A percentile compares a stretch with the other conserved stretches of the same genome.
phyloP scores from a whole-genome alignment of 192 early-diverging fungal genomes.

The Chytriomyces sp. region DNA sequence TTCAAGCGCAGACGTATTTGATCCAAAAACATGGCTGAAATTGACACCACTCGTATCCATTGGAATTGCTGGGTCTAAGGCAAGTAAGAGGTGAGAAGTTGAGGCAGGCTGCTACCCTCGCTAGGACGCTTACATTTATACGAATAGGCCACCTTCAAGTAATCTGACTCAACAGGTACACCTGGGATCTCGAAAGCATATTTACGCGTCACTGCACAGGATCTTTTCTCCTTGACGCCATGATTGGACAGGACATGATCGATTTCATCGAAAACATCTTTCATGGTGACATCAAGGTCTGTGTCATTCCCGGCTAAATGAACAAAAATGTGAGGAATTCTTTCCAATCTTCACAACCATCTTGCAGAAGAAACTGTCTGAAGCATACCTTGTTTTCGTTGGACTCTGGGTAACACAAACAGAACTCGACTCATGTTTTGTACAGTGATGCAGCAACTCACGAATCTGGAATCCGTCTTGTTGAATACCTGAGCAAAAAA shows the following conservation, averaged over 20 bases:
- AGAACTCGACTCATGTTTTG: conserved; percentile 83
- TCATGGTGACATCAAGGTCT: conserved; percentile 61
- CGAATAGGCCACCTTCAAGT: conserved; percentile 85
- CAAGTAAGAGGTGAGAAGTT: neutral
- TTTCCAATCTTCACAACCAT: conserved; percentile 15
- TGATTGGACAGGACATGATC: conserved; percentile 60
- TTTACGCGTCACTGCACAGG: conserved; percentile 72
- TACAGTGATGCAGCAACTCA: conserved; percentile 85
- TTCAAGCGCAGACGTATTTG: conserved; percentile 86
- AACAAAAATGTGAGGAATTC: too few species aligned
- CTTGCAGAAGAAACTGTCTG: neutral
- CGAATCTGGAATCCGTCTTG: conserved; percentile 56
- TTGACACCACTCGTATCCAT: conserved; percentile 65
- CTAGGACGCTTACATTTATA: conserved; percentile 49
- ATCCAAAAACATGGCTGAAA: conserved; percentile 88
- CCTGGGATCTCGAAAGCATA: conserved; percentile 92
- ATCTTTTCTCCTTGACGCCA: conserved; percentile 62
- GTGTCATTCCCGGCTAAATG: conserved; percentile 3
- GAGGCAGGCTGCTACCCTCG: neutral
- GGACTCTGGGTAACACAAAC: conserved; percentile 83
- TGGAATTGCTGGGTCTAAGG: conserved; percentile 63
- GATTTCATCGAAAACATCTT: conserved; percentile 79
- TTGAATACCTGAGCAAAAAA: conserved; percentile 54
- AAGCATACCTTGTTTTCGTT: conserved; percentile 15
- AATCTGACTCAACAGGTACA: conserved; percentile 80